Evolutionary conservation across 345 rosid species (phyloP), one percentile per base, ranked within the genome.

Genomic region (Arabidopsis arenosa): DNA sequence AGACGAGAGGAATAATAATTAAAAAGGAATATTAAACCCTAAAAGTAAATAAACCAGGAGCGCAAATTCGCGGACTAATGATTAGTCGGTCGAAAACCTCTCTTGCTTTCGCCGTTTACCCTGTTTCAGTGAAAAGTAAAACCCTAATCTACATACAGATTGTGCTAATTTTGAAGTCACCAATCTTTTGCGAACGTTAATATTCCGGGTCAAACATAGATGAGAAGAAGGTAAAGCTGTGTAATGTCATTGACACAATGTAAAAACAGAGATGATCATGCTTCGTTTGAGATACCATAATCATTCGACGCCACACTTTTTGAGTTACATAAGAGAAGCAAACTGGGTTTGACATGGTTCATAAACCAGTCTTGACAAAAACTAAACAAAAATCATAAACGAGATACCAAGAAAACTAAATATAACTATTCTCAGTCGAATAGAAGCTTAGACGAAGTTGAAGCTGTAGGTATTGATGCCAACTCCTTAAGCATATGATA

Each of bases 401-500:
- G 56, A 51, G 30, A 51, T 51, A 9, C 56, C 13, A 53, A 26
- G n/a, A 23, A 26, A 23, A 23, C 32, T 53, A 7, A 28, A 28
- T 28, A 28, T 28, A 3, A 28, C 32, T 28, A 28, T 28, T 28
- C 44, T 58, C 56, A 70, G 60, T 72, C 59, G 60, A 72, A 60
- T 5, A 72, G 44, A 47, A 72, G 45, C 47, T 21, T 57, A 70
- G 10, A 72, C 5, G 40, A 47, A 21, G 49, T 4, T 0, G 60
- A 36, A 36, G 49, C 30, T 61, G 48, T 60, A 17, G 56, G 23
- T 44, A 57, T 35, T 17, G 55, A 57, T 33, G 74, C 56, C 65
- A 70, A 56, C 21, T 56, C 64, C 55, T 43, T 70, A 44, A 56
- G 55, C 65, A 70, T 57, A 13, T 44, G 64, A 70, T 44, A 57